These are phyloP conservation scores for Metschnikowia corniflorae DNA, from an alignment of 805 yeast species.

Conservation along the genomic window DNA sequence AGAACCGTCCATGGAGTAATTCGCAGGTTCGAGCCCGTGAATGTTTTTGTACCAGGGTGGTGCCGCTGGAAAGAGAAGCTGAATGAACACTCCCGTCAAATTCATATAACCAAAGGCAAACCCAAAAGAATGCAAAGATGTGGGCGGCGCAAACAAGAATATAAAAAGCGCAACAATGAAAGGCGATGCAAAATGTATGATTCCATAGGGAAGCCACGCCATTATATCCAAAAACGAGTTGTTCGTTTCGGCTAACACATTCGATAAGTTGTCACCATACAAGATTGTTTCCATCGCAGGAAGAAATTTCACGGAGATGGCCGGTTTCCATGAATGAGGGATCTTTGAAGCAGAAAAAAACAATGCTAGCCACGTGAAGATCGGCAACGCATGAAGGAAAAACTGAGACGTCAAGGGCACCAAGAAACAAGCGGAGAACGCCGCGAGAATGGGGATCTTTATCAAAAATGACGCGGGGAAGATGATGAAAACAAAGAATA, in stretches of 20 bases:
- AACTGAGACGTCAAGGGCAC: slow-evolving; percentile 82
- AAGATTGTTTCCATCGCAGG: slow-evolving; percentile 91
- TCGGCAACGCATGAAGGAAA: slow-evolving; percentile 77
- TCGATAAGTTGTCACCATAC: slow-evolving; percentile 86
- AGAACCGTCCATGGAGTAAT: slow-evolving; percentile 86
- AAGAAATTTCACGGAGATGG: slow-evolving; percentile 81
- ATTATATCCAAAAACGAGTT: slow-evolving; percentile 66
- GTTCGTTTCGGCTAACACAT: slow-evolving; percentile 72
- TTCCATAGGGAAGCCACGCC: slow-evolving; percentile 95
- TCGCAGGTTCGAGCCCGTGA: slow-evolving; percentile 85
- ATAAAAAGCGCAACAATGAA: slow-evolving; percentile 75
- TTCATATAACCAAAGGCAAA: slow-evolving; percentile 96
- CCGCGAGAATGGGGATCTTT: slow-evolving; percentile 38
- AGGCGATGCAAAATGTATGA: slow-evolving; percentile 87
- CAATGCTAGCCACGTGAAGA: slow-evolving; percentile 79
- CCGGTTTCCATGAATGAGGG: slow-evolving; percentile 73
- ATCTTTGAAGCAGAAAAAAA: slow-evolving; percentile 75
- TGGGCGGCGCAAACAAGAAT: slow-evolving; percentile 90
- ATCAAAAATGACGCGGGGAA: slow-evolving; percentile 52
- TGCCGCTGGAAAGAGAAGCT: slow-evolving; percentile 85
- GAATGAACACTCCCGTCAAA: slow-evolving; percentile 76
- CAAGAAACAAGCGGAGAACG: slow-evolving; percentile 45
- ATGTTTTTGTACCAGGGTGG: slow-evolving; percentile 94
- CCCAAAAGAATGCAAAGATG: slow-evolving; percentile 74
- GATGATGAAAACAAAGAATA: slow-evolving; percentile 54